Evolutionary conservation across 495 filamentous ascomycete genomes (phyloP), one percentile per base, ranked within the genome.

Genomic region (Penicillium argentinense): DNA sequence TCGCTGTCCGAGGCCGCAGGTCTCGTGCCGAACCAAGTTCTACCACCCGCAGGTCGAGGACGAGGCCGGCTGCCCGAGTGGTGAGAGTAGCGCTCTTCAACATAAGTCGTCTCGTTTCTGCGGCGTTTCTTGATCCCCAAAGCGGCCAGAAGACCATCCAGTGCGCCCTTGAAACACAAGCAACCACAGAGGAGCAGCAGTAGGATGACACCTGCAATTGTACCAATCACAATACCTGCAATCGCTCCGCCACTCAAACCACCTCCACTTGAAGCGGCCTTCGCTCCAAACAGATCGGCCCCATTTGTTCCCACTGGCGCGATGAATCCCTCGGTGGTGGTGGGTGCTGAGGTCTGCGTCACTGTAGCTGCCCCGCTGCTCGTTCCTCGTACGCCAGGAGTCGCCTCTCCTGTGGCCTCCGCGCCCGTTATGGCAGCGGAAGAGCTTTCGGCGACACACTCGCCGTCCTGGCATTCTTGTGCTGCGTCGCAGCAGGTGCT

Each of bases 211-310:
- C 86, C 91, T n/a, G 79, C 81, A 53, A 96, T 79, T 4, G 84
- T 81, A 52, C 91, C 91, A 38, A 96, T 86, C 50, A 96, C 91
- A 53, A 96, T 96, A 32, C 91, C 91, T n/a, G 91, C 91, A 56
- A 96, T 96, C 18, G 90, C 91, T 47, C 91, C 91, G 39, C 79
- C 82, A 59, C 85, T 89, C 36, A 96, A 73, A 42, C 80, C 78
- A 39, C 76, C 71, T 46, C 74, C 62, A 9, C 21, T 43, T 28
- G 57, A 59, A 14, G 63, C 44, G 14, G 68, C 64, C n/a, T 69
- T 60, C 1, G 58, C 70, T 45, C 66, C 79, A 66, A 64, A 72
- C 24, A 77, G 64, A 0, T 72, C 61, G 3, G 70, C 67, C 14
- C 67, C 72, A 18, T 75, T 73, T 22, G 82, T 82, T 19, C 71